phyloP scores from a whole-genome alignment of 768 basidiomycete genomes.

The Phlebiopsis gigantea region DNA sequence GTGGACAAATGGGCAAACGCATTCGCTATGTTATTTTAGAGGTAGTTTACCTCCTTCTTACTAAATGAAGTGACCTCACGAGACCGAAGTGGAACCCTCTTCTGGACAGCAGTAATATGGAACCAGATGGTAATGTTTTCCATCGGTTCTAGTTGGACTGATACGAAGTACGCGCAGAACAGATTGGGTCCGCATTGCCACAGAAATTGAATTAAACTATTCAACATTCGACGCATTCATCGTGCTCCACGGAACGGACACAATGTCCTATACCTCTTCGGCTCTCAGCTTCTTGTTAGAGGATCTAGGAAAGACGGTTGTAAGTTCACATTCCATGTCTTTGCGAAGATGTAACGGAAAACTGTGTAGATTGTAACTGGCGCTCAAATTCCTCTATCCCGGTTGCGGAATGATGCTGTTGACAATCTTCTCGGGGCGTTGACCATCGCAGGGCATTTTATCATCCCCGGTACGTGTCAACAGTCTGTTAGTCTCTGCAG shows the following conservation, averaged over 20 bases:
- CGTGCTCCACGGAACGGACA: conserved; percentile 86
- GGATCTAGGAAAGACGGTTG: conserved; percentile 89
- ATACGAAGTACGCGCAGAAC: conserved; percentile 13
- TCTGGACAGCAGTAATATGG: conserved; percentile 86
- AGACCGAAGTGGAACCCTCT: conserved; percentile 73
- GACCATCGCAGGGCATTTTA: conserved; percentile 84
- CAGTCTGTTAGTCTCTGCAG: neutral
- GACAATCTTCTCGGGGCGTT: conserved; percentile 90
- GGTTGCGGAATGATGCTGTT: conserved; percentile 89
- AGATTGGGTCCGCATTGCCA: conserved; percentile 91
- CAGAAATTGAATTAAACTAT: conserved; percentile 93
- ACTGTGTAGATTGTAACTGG: conserved; percentile 73
- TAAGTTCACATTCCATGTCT: conserved; percentile 28
- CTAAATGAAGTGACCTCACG: conserved; percentile 9
- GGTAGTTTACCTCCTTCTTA: conserved; percentile 35
- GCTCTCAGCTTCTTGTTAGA: conserved; percentile 89
- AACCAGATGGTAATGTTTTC: conserved; percentile 55
- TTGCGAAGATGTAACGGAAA: neutral
- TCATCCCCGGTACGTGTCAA: conserved; percentile 67
- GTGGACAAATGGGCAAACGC: conserved; percentile 59
- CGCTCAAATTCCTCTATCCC: conserved; percentile 89
- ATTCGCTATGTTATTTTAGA: conserved; percentile 85
- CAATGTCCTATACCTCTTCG: conserved; percentile 86
- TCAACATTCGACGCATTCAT: conserved; percentile 83
- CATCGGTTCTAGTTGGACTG: conserved; percentile 1